Evolutionary conservation across 2,329 filamentous ascomycete species (phyloP).

Genomic region (Endoconidiophora laricicola): DNA sequence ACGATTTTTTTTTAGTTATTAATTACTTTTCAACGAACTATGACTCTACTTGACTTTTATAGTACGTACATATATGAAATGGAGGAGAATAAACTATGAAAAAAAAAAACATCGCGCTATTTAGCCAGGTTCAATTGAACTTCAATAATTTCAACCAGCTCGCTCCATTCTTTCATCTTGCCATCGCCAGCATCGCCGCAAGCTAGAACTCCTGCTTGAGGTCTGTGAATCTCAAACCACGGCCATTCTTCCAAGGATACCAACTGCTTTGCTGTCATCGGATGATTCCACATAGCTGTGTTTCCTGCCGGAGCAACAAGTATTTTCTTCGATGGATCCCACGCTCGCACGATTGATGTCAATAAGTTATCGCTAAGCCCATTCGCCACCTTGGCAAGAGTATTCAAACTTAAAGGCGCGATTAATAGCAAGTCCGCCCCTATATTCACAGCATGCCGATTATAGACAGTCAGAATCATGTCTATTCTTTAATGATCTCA

Average conservation of each 20-base stretch:
- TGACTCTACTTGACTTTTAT: no score
- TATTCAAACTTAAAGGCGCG: conserved; percentile 70
- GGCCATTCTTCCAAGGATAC: conserved; percentile 43
- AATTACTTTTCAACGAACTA: no score
- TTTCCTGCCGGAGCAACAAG: conserved; percentile 77
- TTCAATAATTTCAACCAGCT: conserved; percentile 53
- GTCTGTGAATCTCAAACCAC: conserved; percentile 57
- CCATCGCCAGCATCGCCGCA: conserved; percentile 73
- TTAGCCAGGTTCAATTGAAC: conserved; percentile 14
- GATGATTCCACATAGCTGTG: conserved; percentile 77
- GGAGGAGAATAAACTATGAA: no score
- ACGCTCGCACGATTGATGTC: conserved; percentile 60
- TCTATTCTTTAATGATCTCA: background rate
- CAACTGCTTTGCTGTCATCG: conserved; percentile 59
- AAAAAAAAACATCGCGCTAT: no score
- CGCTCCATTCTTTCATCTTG: conserved; percentile 67
- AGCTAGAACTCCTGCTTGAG: conserved; percentile 61
- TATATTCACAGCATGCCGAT: background rate
- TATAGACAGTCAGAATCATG: background rate
- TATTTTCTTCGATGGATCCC: conserved; percentile 68
- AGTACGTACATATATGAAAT: no score
- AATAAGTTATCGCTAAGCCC: conserved; percentile 68
- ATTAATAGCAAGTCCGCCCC: conserved; percentile 63
- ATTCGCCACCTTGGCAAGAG: conserved; percentile 63
- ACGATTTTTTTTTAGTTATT: no score